phyloP scores from a whole-genome alignment of 2,329 filamentous ascomycete genomes.

The Penicillium sp. region DNA sequence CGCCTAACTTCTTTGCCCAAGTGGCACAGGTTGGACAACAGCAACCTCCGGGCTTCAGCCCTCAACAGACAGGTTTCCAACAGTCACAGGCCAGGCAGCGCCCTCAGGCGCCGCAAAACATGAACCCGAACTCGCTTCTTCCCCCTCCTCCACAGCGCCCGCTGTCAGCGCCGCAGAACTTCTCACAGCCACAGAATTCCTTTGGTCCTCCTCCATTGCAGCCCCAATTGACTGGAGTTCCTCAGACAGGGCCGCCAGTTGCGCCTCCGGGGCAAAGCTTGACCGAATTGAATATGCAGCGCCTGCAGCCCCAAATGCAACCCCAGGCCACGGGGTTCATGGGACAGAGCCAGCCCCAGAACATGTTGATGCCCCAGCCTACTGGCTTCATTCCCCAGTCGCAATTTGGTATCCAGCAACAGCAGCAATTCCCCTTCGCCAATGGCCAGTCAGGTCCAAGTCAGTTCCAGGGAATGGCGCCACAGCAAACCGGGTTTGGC shows the following conservation, averaged over 20 bases:
- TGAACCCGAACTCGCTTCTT: conserved; percentile 60
- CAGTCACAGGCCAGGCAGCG: conserved; percentile 55
- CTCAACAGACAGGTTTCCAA: conserved; percentile 37
- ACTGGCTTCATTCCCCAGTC: conserved; percentile 45
- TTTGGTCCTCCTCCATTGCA: conserved; percentile 72
- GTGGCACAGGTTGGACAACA: conserved; percentile 33
- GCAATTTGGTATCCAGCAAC: conserved; percentile 44
- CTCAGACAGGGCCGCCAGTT: conserved; percentile 53
- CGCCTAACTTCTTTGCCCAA: conserved; percentile 50
- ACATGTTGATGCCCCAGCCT: conserved; percentile 42
- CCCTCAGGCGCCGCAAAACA: conserved; percentile 62
- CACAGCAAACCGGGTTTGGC: conserved; percentile 53
- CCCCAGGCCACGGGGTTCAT: conserved; percentile 62
- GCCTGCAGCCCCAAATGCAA: conserved; percentile 56
- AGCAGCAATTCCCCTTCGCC: conserved; percentile 36
- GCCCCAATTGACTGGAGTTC: conserved; percentile 74
- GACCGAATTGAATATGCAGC: conserved; percentile 63
- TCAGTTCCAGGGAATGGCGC: conserved; percentile 43
- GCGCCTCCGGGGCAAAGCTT: conserved; percentile 72
- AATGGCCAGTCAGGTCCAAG: conserved; percentile 29
- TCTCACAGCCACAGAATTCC: conserved; percentile 61
- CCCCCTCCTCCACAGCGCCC: conserved; percentile 75
- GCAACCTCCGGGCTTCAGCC: conserved; percentile 26
- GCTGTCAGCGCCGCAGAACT: conserved; percentile 80
- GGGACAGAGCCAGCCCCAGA: conserved; percentile 36